phyloP scores from a whole-genome alignment of 805 yeast genomes.

The Candida ficus region DNA sequence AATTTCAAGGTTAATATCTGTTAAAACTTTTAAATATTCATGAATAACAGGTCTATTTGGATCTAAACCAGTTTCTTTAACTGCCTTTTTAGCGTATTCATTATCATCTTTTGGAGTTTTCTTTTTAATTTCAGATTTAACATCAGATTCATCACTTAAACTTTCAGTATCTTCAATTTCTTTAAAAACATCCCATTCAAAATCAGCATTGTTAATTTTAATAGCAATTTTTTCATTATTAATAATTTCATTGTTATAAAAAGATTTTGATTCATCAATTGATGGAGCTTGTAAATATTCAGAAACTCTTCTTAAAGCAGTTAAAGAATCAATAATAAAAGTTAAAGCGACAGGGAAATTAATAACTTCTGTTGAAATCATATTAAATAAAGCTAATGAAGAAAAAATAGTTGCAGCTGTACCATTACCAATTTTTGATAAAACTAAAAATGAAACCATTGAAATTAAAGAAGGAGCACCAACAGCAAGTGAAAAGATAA shows the following conservation, averaged over 20 bases:
- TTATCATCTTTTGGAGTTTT: not conserved
- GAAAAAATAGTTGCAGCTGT: constrained; percentile 62
- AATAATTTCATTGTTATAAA: constrained; percentile 20
- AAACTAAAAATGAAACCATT: constrained; percentile 41
- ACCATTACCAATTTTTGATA: constrained; percentile 32
- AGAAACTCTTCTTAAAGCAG: constrained; percentile 51
- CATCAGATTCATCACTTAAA: not conserved
- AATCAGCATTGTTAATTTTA: constrained; percentile 43
- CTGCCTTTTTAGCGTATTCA: not conserved
- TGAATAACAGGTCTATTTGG: constrained; percentile 6
- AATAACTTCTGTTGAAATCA: constrained; percentile 53
- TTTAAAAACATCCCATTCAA: constrained; percentile 54
- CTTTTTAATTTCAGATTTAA: too few species aligned
- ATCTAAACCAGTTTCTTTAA: constrained; percentile 2
- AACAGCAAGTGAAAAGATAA: constrained; percentile 46
- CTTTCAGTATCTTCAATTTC: constrained; percentile 1
- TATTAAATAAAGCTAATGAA: constrained; percentile 59
- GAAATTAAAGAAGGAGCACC: constrained; percentile 45
- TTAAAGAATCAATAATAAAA: constrained; percentile 52
- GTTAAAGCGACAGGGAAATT: constrained; percentile 54
- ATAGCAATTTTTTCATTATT: constrained; percentile 34
- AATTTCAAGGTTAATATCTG: constrained; percentile 45
- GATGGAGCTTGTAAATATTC: constrained; percentile 48
- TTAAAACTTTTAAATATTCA: constrained; percentile 21
- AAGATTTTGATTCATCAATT: constrained; percentile 34